Percentiles rank a stretch among this genome's conserved stretches.
Evolutionary conservation across 805 yeast species (phyloP).

Genomic region (Lipomyces spencermartinsiae): DNA sequence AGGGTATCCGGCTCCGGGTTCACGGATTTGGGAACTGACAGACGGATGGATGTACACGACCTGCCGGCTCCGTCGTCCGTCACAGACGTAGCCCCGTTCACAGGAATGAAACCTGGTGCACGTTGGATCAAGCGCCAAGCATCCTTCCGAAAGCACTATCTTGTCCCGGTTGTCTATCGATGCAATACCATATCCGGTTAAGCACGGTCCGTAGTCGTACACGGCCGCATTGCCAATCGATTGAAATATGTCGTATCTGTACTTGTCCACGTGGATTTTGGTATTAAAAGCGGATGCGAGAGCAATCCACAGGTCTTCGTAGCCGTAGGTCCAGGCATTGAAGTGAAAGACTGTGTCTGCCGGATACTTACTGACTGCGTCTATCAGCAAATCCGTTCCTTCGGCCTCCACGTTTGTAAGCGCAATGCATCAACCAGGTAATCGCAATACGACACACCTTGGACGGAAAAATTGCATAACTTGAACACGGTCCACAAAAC

Average conservation of each 20-base stretch:
- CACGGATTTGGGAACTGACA: slow-evolving; percentile 38
- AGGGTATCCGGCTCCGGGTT: slow-evolving; percentile 37
- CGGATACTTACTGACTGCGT: slow-evolving; percentile 54
- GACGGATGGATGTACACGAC: slow-evolving; percentile 36
- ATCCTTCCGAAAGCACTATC: slow-evolving; percentile 1
- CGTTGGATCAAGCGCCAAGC: slow-evolving; percentile 13
- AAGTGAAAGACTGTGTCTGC: slow-evolving; percentile 51
- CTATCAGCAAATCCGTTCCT: slow-evolving; percentile 50
- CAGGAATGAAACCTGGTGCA: slow-evolving; percentile 28
- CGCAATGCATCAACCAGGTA: slow-evolving; percentile 38
- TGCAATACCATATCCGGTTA: slow-evolving; percentile 9
- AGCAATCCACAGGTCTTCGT: slow-evolving; percentile 60
- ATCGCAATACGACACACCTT: not conserved
- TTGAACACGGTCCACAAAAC: slow-evolving; percentile 42
- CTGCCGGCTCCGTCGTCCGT: not conserved
- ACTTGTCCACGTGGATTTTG: slow-evolving; percentile 46
- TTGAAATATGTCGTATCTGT: slow-evolving; percentile 40
- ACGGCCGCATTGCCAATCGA: slow-evolving; percentile 28
- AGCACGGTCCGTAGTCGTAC: slow-evolving; percentile 25
- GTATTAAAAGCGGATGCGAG: slow-evolving; percentile 43
- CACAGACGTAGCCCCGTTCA: slow-evolving; percentile 39
- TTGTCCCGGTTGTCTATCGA: not conserved
- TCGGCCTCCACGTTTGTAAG: slow-evolving; percentile 46
- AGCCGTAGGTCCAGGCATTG: slow-evolving; percentile 54
- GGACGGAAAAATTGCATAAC: slow-evolving; percentile 2